Percentiles rank a stretch among this genome's conserved stretches.
These are phyloP conservation scores for Metschnikowia picachoensis DNA, from an alignment of 805 yeast species.

Conservation along the genomic window DNA sequence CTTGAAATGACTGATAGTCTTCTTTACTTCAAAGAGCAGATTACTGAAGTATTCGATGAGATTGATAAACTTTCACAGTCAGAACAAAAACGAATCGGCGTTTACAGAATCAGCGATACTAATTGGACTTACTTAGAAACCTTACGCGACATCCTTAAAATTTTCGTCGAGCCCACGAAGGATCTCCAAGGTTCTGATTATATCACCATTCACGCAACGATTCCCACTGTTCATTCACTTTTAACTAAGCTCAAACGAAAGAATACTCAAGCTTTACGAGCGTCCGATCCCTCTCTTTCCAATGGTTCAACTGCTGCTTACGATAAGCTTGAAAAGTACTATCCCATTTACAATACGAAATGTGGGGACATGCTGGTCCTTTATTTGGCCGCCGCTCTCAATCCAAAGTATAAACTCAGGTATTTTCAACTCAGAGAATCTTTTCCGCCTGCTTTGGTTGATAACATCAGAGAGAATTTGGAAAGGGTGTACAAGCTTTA, in stretches of 20 bases:
- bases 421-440: too few species aligned
- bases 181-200: slow-evolving; percentile 2
- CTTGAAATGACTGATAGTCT: slow-evolving; percentile 1
- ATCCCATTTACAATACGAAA: slow-evolving; percentile 1
- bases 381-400: too few species aligned
- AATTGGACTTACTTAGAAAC: slow-evolving; percentile 1
- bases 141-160: neutral
- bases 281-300: neutral
- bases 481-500: too few species aligned
- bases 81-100: neutral
- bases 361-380: slow-evolving; percentile 2
- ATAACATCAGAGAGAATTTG: too few species aligned
- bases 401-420: too few species aligned
- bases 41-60: slow-evolving; percentile 1
- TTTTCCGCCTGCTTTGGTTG: too few species aligned
- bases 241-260: neutral
- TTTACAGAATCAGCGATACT: slow-evolving; percentile 1
- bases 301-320: too few species aligned
- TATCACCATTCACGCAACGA: slow-evolving; percentile 2
- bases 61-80: neutral
- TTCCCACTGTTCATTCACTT: slow-evolving; percentile 2
- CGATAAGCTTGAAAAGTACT: slow-evolving; percentile 2
- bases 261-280: neutral
- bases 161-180: slow-evolving; percentile 3
- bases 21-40: slow-evolving; percentile 2